A percentile compares a stretch with the other conserved stretches of the same genome.
phyloP scores from a whole-genome alignment of 768 basidiomycete genomes.

The Trametes cingulata region DNA sequence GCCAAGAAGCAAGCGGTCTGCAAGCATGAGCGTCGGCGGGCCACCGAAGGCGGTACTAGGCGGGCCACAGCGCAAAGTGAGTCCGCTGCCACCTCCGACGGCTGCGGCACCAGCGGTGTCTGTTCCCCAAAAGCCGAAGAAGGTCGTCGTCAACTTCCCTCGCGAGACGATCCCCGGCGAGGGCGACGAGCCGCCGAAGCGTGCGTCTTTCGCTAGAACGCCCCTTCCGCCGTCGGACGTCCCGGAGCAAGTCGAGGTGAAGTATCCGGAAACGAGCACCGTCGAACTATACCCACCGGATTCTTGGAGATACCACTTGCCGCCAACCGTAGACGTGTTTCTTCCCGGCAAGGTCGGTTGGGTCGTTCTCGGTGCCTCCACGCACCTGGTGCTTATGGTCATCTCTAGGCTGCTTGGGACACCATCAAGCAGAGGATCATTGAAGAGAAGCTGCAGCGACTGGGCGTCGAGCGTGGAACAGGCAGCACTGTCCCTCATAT shows the following conservation, averaged over 20 bases:
- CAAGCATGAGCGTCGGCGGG: slow-evolving; percentile 72
- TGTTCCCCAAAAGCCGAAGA: slow-evolving; percentile 56
- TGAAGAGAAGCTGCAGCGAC: slow-evolving; percentile 77
- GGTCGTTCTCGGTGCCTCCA: slow-evolving; percentile 20
- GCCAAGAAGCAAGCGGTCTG: slow-evolving; percentile 63
- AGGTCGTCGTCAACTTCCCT: slow-evolving; percentile 69
- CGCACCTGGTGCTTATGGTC: slow-evolving; percentile 4
- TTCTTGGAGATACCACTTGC: slow-evolving; percentile 54
- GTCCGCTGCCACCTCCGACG: slow-evolving; percentile 55
- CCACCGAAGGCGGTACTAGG: slow-evolving; percentile 87
- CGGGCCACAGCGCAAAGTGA: slow-evolving; percentile 75
- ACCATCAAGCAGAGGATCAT: slow-evolving; percentile 67
- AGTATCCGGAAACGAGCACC: slow-evolving; percentile 41
- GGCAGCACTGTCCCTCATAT: slow-evolving; percentile 58
- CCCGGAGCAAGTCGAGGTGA: slow-evolving; percentile 30
- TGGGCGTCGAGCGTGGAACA: slow-evolving; percentile 71
- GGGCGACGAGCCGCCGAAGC: slow-evolving; percentile 39
- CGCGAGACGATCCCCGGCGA: slow-evolving; percentile 53
- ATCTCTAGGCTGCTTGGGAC: slow-evolving; percentile 69
- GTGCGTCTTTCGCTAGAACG: slow-evolving; percentile 62
- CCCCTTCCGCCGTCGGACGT: slow-evolving; percentile 46
- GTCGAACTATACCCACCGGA: slow-evolving; percentile 68
- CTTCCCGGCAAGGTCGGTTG: slow-evolving; percentile 74
- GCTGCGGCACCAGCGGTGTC: slow-evolving; percentile 31
- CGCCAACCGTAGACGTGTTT: slow-evolving; percentile 75